phyloP scores from a whole-genome alignment of 2,329 filamentous ascomycete genomes.

The Penicillium sp. region DNA sequence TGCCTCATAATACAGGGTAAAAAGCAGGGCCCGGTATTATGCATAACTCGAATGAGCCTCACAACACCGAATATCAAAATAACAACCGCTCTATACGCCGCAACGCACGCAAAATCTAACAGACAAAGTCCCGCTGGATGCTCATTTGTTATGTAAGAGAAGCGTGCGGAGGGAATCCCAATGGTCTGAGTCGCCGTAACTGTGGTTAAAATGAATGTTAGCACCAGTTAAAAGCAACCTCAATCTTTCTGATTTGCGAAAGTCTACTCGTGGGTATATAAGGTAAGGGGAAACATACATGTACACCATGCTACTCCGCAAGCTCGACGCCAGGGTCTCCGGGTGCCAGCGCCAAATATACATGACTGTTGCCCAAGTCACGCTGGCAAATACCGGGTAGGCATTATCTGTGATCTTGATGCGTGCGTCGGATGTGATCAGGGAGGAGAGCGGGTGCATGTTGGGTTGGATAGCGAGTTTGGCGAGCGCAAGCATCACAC shows the following conservation, averaged over 20 bases:
- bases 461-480: slow-evolving; percentile 72
- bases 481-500: slow-evolving; percentile 80
- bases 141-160: slow-evolving; percentile 74
- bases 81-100: slow-evolving; percentile 22
- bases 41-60: background rate
- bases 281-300: slow-evolving; percentile 64
- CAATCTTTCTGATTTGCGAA: background rate
- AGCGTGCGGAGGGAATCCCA: slow-evolving; percentile 87
- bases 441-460: slow-evolving; percentile 41
- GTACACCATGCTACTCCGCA: slow-evolving; percentile 95
- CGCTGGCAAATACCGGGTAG: slow-evolving; percentile 88
- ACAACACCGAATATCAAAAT: background rate
- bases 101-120: slow-evolving; percentile 17
- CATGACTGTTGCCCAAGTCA: slow-evolving; percentile 95
- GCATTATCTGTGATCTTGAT: slow-evolving; percentile 64
- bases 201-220: slow-evolving; percentile 30
- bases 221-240: background rate
- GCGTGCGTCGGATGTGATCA: slow-evolving; percentile 48
- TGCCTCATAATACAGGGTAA: slow-evolving; percentile 17
- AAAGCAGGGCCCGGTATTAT: slow-evolving; percentile 1
- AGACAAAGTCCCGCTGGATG: background rate
- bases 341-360: slow-evolving; percentile 91
- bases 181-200: slow-evolving; percentile 75
- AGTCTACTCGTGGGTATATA: too few species aligned
- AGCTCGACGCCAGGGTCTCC: slow-evolving; percentile 82